phyloP scores from a whole-genome alignment of 441 rosid species.

The Aleurites moluccanus region DNA sequence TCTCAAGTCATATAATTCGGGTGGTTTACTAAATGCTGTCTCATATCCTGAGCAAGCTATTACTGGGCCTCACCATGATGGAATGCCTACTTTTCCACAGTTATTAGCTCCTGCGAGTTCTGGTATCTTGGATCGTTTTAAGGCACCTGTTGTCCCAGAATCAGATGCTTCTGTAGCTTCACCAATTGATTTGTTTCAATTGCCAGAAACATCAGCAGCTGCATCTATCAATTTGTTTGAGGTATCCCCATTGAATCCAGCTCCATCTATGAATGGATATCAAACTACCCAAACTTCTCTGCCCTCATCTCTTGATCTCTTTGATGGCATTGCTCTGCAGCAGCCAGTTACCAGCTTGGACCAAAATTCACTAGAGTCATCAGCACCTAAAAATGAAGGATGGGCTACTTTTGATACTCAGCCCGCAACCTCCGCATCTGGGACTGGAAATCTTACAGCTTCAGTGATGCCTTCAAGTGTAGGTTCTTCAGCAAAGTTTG shows the following conservation, averaged over 20 bases:
- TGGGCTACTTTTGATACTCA: constrained; percentile 89
- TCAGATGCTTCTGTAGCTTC: constrained; percentile 44
- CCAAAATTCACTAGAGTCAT: constrained; percentile 32
- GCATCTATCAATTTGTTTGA: constrained; percentile 42
- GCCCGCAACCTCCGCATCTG: constrained; percentile 37
- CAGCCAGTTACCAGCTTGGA: constrained; percentile 35
- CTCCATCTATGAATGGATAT: constrained; percentile 37
- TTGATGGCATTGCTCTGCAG: constrained; percentile 44
- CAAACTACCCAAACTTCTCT: constrained; percentile 46
- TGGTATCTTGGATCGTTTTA: constrained; percentile 48
- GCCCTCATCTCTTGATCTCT: constrained; percentile 48
- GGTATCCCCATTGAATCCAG: constrained; percentile 29
- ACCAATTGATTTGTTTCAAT: constrained; percentile 63
- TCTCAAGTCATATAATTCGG: constrained; percentile 55
- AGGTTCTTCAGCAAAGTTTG: constrained; percentile 39
- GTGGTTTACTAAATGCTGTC: constrained; percentile 44
- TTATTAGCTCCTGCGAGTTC: constrained; percentile 36
- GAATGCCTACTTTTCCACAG: constrained; percentile 33
- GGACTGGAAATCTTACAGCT: constrained; percentile 33
- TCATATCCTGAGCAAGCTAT: constrained; percentile 43
- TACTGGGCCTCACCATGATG: constrained; percentile 38
- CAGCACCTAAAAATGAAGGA: constrained; percentile 59
- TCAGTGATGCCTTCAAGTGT: constrained; percentile 31
- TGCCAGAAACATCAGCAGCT: constrained; percentile 42
- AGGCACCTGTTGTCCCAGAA: constrained; percentile 35